phyloP scores from a whole-genome alignment of 2,329 filamentous ascomycete species.

The Chrysoporthe cubensis region DNA sequence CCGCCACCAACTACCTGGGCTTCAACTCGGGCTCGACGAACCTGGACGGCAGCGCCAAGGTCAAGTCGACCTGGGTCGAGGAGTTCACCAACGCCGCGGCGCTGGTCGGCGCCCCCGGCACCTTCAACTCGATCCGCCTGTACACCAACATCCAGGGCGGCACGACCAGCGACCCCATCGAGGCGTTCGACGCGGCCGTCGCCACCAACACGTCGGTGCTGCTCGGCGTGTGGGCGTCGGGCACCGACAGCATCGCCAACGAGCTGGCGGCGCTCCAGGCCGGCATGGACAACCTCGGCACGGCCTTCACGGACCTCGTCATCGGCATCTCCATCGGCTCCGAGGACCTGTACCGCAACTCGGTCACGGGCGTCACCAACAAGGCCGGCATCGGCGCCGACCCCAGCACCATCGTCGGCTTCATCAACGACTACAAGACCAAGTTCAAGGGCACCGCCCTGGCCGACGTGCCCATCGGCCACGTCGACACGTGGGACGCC shows the following conservation, averaged over 20 bases:
- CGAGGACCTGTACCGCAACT: conserved; percentile 84
- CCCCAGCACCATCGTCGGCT: conserved; percentile 65
- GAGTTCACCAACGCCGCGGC: conserved; percentile 69
- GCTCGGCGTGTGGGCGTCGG: conserved; percentile 83
- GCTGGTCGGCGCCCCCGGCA: conserved; percentile 64
- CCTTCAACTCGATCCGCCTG: conserved; percentile 71
- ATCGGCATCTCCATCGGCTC: conserved; percentile 84
- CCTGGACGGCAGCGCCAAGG: conserved; percentile 62
- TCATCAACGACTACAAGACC: conserved; percentile 70
- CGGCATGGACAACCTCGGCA: conserved; percentile 72
- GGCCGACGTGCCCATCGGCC: conserved; percentile 66
- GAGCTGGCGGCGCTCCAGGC: conserved; percentile 74
- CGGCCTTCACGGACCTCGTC: conserved; percentile 66
- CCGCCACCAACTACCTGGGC: conserved; percentile 53
- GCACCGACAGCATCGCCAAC: conserved; percentile 66
- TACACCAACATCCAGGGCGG: conserved; percentile 76
- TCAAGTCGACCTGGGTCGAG: conserved; percentile 67
- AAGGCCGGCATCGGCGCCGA: conserved; percentile 65
- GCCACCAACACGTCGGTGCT: conserved; percentile 77
- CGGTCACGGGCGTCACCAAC: conserved; percentile 68
- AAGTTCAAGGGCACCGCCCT: conserved; percentile 67
- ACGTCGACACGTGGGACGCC: conserved; percentile 88
- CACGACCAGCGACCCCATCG: conserved; percentile 66
- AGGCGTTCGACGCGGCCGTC: conserved; percentile 82
- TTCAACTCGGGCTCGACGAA: conserved; percentile 76